phyloP scores from a whole-genome alignment of 2,329 filamentous ascomycete species.

The Aureobasidium mangrovei region DNA sequence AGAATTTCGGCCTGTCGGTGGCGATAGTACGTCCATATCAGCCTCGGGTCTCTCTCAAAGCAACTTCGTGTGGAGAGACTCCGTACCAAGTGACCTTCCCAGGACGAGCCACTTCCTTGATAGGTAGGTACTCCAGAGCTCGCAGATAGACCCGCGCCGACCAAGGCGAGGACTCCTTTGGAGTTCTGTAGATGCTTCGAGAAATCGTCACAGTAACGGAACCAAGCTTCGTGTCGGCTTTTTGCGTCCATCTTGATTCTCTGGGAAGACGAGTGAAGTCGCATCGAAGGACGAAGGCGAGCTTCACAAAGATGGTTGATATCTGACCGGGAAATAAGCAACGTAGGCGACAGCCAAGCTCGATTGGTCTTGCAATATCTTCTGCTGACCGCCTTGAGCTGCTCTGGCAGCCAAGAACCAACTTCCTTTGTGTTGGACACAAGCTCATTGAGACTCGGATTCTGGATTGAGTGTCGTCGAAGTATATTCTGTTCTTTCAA shows the following conservation, averaged over 20 bases:
- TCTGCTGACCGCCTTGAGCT: too few species aligned
- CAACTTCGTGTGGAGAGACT: neutral
- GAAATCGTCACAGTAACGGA: neutral
- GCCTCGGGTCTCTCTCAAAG: neutral
- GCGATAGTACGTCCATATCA: neutral
- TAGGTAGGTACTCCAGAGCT: neutral
- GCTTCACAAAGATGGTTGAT: too few species aligned
- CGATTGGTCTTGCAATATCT: too few species aligned
- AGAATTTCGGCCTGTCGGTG: neutral
- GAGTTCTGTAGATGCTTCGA: neutral
- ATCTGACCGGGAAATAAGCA: too few species aligned
- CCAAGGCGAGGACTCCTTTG: neutral
- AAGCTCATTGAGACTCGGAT: too few species aligned
- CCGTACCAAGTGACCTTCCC: neutral
- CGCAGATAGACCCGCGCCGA: conserved; percentile 7
- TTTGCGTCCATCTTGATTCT: neutral
- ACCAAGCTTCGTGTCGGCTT: neutral
- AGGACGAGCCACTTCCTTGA: neutral
- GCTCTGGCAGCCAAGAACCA: too few species aligned
- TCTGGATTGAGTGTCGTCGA: too few species aligned
- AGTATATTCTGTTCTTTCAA: too few species aligned
- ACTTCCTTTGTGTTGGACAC: too few species aligned
- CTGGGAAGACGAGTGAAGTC: too few species aligned
- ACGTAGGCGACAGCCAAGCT: too few species aligned
- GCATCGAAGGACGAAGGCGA: too few species aligned